These are phyloP conservation scores for Tilletia horrida DNA, from an alignment of 1,284 basidiomycete species.

Conservation along the genomic window DNA sequence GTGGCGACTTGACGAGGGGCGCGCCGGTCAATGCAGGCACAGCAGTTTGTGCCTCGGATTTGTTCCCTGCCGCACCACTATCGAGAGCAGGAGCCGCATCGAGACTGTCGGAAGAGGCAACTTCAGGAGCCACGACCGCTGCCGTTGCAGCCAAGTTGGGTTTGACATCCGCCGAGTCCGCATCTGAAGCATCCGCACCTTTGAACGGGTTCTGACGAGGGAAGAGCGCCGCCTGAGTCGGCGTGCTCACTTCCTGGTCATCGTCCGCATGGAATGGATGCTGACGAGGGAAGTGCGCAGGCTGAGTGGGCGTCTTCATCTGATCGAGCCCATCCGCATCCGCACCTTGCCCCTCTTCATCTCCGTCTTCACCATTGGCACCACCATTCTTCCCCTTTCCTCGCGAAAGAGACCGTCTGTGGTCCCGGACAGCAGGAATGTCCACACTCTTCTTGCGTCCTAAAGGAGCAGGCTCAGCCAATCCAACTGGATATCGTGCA, in stretches of 20 bases:
- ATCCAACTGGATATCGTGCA: too few relatives aligned
- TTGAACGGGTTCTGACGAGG: background rate
- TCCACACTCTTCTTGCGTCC: conserved; percentile 1
- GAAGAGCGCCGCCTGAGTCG: conserved; percentile 7
- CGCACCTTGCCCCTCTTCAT: background rate
- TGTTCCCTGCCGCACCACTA: background rate
- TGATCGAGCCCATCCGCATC: too few relatives aligned
- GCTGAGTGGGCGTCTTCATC: background rate
- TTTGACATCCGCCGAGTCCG: background rate
- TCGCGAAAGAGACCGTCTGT: background rate
- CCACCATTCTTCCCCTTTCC: background rate
- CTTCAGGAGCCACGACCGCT: background rate
- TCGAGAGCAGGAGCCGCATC: background rate
- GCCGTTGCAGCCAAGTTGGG: background rate
- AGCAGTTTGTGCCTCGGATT: too few relatives aligned
- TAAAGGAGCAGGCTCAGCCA: background rate
- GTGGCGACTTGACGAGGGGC: too few relatives aligned
- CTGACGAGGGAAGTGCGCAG: background rate
- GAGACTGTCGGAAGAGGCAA: background rate
- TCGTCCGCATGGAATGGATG: background rate
- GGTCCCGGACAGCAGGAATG: background rate
- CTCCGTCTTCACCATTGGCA: background rate
- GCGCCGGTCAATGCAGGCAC: too few relatives aligned
- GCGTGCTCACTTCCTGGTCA: background rate
- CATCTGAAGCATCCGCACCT: background rate